Conservation (phyloP, 1,284 basidiomycete species). For the Tilletia horrida region DNA sequence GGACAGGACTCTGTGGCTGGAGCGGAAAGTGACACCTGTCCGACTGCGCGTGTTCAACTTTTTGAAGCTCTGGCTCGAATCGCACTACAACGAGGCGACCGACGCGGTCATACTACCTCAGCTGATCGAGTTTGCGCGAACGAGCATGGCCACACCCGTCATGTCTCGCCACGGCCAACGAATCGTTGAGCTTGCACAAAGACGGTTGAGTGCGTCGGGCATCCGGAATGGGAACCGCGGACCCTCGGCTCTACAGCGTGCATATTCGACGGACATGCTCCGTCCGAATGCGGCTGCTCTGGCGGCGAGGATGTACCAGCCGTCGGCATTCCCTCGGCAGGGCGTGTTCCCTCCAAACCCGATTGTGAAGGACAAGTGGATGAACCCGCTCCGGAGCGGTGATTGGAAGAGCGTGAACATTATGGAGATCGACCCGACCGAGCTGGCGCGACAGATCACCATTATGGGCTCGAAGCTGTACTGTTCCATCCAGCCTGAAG, state of each 20-base stretch:
- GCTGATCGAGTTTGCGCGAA: constrained; percentile 66
- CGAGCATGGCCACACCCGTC: constrained; percentile 62
- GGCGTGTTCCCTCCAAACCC: constrained; percentile 60
- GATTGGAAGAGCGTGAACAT: constrained; percentile 61
- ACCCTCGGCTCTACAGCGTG: constrained; percentile 43
- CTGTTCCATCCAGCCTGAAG: constrained; percentile 55
- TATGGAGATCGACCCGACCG: constrained; percentile 77
- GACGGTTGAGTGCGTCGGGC: constrained; percentile 55
- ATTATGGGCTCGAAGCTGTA: constrained; percentile 54
- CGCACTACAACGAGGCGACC: constrained; percentile 72
- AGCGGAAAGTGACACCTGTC: constrained; percentile 80
- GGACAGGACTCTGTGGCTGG: constrained; percentile 73
- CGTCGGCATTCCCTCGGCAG: constrained; percentile 30
- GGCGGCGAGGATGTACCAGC: constrained; percentile 41
- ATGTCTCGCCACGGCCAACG: constrained; percentile 69
- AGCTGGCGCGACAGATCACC: constrained; percentile 63
- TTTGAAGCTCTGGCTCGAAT: constrained; percentile 87
- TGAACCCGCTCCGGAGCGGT: constrained; percentile 60
- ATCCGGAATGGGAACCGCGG: constrained; percentile 24
- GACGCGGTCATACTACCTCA: constrained; percentile 59
- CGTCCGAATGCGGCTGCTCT: constrained; percentile 31
- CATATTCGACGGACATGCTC: constrained; percentile 52
- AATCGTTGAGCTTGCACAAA: constrained; percentile 67
- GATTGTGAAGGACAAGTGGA: constrained; percentile 75
- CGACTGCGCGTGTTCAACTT: constrained; percentile 85